phyloP scores from a whole-genome alignment of 2,329 filamentous ascomycete species.

The Septoria linicola region DNA sequence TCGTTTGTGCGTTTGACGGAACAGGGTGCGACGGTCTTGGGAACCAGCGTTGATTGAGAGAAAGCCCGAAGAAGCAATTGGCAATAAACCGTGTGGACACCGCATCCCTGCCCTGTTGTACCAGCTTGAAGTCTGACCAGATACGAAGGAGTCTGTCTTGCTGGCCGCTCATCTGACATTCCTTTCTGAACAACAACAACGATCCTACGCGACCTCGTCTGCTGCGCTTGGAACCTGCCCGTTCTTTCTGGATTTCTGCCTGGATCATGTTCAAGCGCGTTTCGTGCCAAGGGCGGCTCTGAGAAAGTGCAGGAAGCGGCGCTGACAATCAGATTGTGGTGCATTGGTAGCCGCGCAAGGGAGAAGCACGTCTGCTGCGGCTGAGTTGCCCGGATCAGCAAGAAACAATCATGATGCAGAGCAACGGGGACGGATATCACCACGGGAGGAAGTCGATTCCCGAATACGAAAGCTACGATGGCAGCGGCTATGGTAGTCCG shows the following conservation, averaged over 20 bases:
- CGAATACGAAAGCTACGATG: conserved; percentile 33
- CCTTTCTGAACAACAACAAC: conserved; percentile 1
- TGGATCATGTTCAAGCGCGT: conserved; percentile 8
- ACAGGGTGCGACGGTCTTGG: not conserved
- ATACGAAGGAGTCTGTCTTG: too few species aligned
- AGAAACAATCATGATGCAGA: conserved; percentile 25
- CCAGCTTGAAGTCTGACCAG: not conserved
- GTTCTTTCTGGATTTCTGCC: not conserved
- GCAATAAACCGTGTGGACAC: conserved; percentile 7
- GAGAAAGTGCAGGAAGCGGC: conserved; percentile 27
- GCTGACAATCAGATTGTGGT: not conserved
- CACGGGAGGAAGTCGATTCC: conserved; percentile 18
- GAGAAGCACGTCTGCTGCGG: not conserved
- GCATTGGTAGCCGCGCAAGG: not conserved
- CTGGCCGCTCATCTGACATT: conserved; percentile 6
- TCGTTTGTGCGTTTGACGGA: not conserved
- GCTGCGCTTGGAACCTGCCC: not conserved
- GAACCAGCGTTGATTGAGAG: not conserved
- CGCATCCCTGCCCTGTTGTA: conserved; percentile 1
- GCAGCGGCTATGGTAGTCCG: conserved; percentile 30
- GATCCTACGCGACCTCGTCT: not conserved
- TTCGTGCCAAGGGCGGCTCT: conserved; percentile 28
- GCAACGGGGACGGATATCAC: conserved; percentile 19
- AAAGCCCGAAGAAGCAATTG: conserved; percentile 4
- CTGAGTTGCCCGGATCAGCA: conserved; percentile 4